Evolutionary conservation across 805 yeast species (phyloP), one percentile per base, ranked within the genome.

Genomic region (Yarrowia sp.): DNA sequence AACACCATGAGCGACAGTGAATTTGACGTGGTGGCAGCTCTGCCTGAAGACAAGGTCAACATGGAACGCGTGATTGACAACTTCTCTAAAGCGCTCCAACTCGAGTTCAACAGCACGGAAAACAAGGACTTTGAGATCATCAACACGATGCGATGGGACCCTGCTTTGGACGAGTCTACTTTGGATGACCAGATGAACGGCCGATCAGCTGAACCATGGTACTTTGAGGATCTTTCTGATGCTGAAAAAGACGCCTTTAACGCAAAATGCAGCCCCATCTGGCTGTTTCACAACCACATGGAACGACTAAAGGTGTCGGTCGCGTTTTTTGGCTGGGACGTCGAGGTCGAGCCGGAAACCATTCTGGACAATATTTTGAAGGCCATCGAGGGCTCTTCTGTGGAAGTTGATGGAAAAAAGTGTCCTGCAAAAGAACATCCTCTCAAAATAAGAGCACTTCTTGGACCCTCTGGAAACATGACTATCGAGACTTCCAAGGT

Each of bases 101-200:
- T 54, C 4, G 46, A 54, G 14, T 58, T 58, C 32, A 11, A n/a
- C 19, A 30, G 49, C 51, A 32, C 41, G 3, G 21, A 41, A n/a
- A 58, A 58, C 51, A 30, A 30, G 41, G 51, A 58, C 51, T 58
- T 58, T 41, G 32, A 58, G 30, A 41, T 58, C 63, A 58, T 58
- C 51, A 58, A 58, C 51, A 58, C 63, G 7, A 58, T 58, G 51
- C 41, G 63, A 41, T 58, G 40, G 36, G 63, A 58, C 17, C 61
- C 61, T 3, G 14, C 8, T 26, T 24, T 58, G 51, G 46, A 19
- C 14, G 46, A 4, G 1, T 22, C 49, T 3, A 30, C 16, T 0
- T 8, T 43, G 21, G 51, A 41, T 1, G 51, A 58, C 6, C 63
- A 58, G 24, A 32, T 41, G 9, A 46, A 32, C 3, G 63, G 63